Evolutionary conservation across 768 basidiomycete species (phyloP), one percentile per base, ranked within the genome.

Genomic region (Mycena albidolilacea): DNA sequence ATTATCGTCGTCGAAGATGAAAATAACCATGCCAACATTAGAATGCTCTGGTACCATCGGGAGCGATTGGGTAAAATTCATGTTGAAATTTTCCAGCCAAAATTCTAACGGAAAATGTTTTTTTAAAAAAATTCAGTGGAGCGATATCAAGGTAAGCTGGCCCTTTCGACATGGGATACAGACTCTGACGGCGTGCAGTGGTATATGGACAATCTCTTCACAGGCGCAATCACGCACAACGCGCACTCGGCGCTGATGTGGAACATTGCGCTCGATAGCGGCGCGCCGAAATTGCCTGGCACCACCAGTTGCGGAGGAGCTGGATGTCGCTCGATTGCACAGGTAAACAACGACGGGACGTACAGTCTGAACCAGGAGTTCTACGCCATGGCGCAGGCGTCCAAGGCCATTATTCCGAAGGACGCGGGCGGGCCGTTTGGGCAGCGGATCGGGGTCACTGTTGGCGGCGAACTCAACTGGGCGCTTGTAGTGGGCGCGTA

Each of bases 351-450:
- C 76, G 88, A 89, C 65, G 91, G 90, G 11, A 87, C 84, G 70
- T 93, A 89, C 80, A 88, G 84, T 38, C 82, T 90, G 35, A 94
- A 95, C 79, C 91, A 94, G 79, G 93, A 94, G 81, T 95, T 91
- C 81, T 94, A 92, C 70, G 81, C 90, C 0, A 91, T 94, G 89
- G 92, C 91, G 0, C 92, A 94, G 64, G 90, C 90, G 4, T 92
- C 91, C 23, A 93, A 93, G 79, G 93, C 92, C 3, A 87, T 92
- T 64, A 84, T 92, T 23, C 93, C 93, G 0, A 89, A 90, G 60
- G 93, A 95, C 62, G 76, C 77, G 0, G 90, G 89, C 1, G 93
- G 93, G 1, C 91, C 92, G 1, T 93, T 85, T 77, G 93, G 90
- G 19, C 85, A 92, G 76, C 87, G 93, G 17, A 90, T 94, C 57